Percentiles rank a stretch among this genome's conserved stretches.
Evolutionary conservation across 1,139 yeast genomes (phyloP).

Genomic region (Spencermartinsiella ligniputridi): DNA sequence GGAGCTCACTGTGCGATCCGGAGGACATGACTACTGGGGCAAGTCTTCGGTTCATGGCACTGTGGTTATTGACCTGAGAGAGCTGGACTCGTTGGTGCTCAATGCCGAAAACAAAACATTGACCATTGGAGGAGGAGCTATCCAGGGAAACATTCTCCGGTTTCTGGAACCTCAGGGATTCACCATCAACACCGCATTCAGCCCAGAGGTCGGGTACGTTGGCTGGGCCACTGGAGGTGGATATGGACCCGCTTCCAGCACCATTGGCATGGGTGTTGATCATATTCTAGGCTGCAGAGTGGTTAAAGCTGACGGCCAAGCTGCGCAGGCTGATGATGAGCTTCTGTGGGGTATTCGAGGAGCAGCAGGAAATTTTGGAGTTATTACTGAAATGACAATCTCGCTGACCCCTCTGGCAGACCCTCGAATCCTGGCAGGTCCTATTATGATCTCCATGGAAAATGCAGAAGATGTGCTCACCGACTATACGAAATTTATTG

Average conservation of each 20-base stretch:
- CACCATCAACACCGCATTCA: neutral
- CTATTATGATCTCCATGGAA: neutral
- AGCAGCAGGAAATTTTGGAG: neutral
- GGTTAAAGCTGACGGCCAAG: neutral
- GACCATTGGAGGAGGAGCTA: conserved; percentile 1
- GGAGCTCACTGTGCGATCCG: neutral
- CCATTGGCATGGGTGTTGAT: neutral
- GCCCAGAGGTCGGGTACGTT: neutral
- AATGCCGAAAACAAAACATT: neutral
- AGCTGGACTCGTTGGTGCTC: neutral
- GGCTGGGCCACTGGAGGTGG: conserved; percentile 1
- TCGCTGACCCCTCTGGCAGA: neutral
- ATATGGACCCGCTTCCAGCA: neutral
- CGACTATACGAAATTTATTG: neutral
- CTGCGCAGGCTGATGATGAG: neutral
- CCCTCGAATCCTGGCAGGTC: neutral
- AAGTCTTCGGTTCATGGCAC: neutral
- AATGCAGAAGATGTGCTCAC: neutral
- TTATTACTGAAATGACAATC: neutral
- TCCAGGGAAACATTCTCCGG: neutral
- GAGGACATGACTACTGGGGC: conserved; percentile 2
- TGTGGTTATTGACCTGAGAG: conserved; percentile 1
- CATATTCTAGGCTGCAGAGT: neutral
- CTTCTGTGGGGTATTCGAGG: conserved; percentile 1
- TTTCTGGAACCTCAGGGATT: neutral